Base-by-base conservation (phyloP, 2,329 filamentous ascomycete genomes). In the Alternaria dauci region DNA sequence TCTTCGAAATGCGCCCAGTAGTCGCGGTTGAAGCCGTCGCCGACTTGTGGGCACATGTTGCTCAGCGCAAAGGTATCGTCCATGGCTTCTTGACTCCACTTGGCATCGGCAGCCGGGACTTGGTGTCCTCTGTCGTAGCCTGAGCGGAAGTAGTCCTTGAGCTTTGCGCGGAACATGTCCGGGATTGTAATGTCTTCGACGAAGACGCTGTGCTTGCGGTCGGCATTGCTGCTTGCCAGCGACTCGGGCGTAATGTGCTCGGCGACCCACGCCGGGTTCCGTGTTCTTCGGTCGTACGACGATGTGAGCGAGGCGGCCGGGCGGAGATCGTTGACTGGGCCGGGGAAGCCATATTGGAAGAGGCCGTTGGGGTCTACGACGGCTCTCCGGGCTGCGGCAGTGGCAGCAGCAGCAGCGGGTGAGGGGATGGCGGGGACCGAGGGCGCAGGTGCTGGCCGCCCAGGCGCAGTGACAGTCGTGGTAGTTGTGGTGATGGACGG, bases 1-100 rank as follows among this genome's bases (percentile, higher is more conserved):
- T 97, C 94, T 82, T 99, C 95, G 69, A 99, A 94, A 79, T 99
- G 95, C 38, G 95, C 91, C 95, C 95, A 99, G 86, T 99, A 99
- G 82, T 99, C 95, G 52, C 95, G 87, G 82, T 99, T 99, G 85
- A 99, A 99, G 60, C 95, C 95, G 76, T 97, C 93, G 68, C 95
- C 95, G 30, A 99, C 95, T 82, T 99, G 95, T 32, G 95, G 95
- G 76, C 94, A 97, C 94, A 99, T 99, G 82, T 99, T 99, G 76
- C 87, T 90, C 57, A 99, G 86, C 74, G 88, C 90, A 76, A 99
- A 99, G 2, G 95, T 99, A 59, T 92, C 92, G 81, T 99, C 89
- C 93, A 99, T 97, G 66, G 95, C 94, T 36, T 87, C 80, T 81
- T 99, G 95, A 65, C 89, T 92, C 94, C 95, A 99, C 82, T 96